Conservation (phyloP, 2,329 filamentous ascomycete species). For the Monosporascus cannonballus region DNA sequence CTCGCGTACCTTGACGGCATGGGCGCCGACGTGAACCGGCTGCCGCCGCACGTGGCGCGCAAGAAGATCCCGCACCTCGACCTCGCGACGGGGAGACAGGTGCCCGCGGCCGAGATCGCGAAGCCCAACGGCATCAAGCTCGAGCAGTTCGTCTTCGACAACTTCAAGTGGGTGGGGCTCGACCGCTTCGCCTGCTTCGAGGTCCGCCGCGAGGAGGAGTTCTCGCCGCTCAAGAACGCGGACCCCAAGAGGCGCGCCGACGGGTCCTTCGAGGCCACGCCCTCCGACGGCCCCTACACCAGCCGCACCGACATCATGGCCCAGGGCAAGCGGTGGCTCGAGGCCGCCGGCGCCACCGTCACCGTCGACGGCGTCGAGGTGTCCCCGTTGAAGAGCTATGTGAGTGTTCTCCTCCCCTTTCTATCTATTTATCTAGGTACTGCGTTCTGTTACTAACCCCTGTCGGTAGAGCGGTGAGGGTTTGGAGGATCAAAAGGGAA, state of each 20-base stretch:
- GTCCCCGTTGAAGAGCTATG: constrained; percentile 90
- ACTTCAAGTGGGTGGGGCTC: constrained; percentile 83
- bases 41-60: constrained; percentile 91
- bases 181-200: constrained; percentile 93
- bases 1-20: constrained; percentile 88
- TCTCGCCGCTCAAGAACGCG: constrained; percentile 90
- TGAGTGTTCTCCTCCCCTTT: constrained; percentile 45
- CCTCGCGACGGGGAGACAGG: constrained; percentile 65
- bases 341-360: constrained; percentile 71
- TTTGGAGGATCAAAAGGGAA: background rate
- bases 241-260: constrained; percentile 45
- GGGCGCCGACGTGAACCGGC: constrained; percentile 74
- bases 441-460: constrained; percentile 12
- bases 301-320: constrained; percentile 85
- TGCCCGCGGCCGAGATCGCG: constrained; percentile 64
- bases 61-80: constrained; percentile 96
- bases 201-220: constrained; percentile 94
- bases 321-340: constrained; percentile 82
- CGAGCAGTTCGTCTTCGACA: constrained; percentile 98
- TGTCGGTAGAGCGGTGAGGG: background rate
- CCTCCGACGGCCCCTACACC: constrained; percentile 79
- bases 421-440: background rate
- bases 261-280: constrained; percentile 62
- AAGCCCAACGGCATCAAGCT: constrained; percentile 98
- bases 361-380: constrained; percentile 73